Conservation (phyloP, 2,329 filamentous ascomycete genomes). For the Botrytis paeoniae region DNA sequence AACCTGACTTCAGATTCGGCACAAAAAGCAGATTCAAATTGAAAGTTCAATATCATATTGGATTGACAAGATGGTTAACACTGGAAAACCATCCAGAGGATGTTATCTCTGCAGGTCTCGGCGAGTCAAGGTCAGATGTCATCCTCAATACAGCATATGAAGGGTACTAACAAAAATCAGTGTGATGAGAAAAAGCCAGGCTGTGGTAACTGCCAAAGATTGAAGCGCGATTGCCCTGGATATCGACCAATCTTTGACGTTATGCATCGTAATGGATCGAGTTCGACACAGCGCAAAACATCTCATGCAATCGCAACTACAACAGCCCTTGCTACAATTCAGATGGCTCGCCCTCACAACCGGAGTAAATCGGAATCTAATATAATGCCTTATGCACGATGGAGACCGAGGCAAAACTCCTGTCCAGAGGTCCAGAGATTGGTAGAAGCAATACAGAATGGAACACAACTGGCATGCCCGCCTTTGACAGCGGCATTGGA, state of each 20-base stretch:
- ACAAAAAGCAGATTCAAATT: not conserved
- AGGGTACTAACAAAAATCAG: not conserved
- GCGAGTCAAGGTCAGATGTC: conserved; percentile 22
- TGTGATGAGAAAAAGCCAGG: conserved; percentile 28
- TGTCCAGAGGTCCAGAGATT: not conserved
- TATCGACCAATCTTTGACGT: conserved; percentile 15
- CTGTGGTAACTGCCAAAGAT: conserved; percentile 24
- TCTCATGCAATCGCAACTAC: not conserved
- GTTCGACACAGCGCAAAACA: not conserved
- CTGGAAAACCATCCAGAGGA: conserved; percentile 21
- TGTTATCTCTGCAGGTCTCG: conserved; percentile 24
- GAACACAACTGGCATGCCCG: not conserved
- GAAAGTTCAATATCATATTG: not conserved
- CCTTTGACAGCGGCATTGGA: conserved; percentile 15
- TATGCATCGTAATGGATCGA: conserved; percentile 12
- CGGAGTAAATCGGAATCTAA: not conserved
- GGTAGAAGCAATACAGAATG: conserved; percentile 11
- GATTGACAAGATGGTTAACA: conserved; percentile 15
- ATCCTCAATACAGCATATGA: not conserved
- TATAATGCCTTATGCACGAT: not conserved
- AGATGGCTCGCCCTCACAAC: not conserved
- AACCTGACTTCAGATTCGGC: not conserved
- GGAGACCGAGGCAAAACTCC: conserved; percentile 8
- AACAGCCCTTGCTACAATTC: not conserved
- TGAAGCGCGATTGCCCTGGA: conserved; percentile 16